These are phyloP conservation scores for Canavalia ensiformis DNA, from an alignment of 306 rosid genomes.

Conservation along the genomic window DNA sequence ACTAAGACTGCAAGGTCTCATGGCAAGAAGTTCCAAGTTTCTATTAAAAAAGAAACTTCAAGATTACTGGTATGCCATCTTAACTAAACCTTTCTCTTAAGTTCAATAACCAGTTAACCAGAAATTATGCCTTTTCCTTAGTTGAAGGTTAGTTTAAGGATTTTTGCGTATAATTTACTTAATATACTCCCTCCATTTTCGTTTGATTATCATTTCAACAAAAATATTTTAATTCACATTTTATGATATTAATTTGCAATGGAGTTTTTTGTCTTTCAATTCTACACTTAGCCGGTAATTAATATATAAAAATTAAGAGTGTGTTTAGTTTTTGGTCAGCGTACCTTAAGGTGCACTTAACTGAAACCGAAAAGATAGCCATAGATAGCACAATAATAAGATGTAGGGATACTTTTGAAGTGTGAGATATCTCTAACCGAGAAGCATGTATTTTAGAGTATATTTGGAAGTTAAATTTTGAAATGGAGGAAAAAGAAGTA, in stretches of 20 bases:
- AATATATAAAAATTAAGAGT: too few relatives aligned
- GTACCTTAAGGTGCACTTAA: too few relatives aligned
- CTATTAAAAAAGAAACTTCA: constrained; percentile 88
- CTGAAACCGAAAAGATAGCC: too few relatives aligned
- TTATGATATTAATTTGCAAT: neutral
- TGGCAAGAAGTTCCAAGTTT: constrained; percentile 92
- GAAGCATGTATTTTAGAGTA: too few relatives aligned
- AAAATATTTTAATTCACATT: too few relatives aligned
- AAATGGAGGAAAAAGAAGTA: too few relatives aligned
- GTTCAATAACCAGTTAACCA: neutral
- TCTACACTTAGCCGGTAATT: neutral
- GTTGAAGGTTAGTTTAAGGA: neutral
- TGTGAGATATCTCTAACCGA: too few relatives aligned
- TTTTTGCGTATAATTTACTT: neutral
- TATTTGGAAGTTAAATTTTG: too few relatives aligned
- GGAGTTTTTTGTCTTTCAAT: neutral
- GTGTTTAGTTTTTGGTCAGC: too few relatives aligned
- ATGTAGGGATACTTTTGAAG: too few relatives aligned
- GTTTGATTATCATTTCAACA: neutral
- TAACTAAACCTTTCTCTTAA: neutral
- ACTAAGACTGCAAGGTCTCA: constrained; percentile 97
- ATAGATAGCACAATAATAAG: too few relatives aligned
- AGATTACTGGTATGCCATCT: constrained; percentile 77
- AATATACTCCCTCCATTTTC: neutral
- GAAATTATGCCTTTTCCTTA: neutral